Evolutionary conservation across 192 early-diverging fungal species (phyloP).

Genomic region (Rhizoclosmatium sp.): DNA sequence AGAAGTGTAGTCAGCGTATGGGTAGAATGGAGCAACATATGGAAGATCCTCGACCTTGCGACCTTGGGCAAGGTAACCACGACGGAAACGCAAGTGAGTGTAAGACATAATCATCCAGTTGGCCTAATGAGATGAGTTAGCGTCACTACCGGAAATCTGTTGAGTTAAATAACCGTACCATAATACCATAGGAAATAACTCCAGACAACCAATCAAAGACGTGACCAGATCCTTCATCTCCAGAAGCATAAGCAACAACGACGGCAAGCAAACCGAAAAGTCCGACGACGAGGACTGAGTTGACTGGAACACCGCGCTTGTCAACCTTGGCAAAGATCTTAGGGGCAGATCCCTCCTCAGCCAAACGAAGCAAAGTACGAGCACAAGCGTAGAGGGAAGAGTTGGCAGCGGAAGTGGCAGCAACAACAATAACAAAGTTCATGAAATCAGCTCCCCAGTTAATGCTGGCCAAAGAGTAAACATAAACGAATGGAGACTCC

Average conservation of each 20-base stretch:
- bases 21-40: constrained; percentile 33
- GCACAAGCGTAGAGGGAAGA: constrained; percentile 79
- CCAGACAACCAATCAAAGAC: constrained; percentile 20
- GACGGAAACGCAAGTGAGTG: constrained; percentile 35
- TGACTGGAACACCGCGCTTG: constrained; percentile 70
- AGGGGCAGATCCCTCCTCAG: constrained; percentile 72
- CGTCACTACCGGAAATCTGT: no score
- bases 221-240: background rate
- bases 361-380: constrained; percentile 68
- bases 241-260: constrained; percentile 23
- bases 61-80: constrained; percentile 31
- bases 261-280: constrained; percentile 67
- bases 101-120: constrained; percentile 31
- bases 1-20: constrained; percentile 24
- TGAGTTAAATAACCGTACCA: background rate
- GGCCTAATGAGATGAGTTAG: no score
- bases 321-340: constrained; percentile 54
- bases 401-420: constrained; percentile 63
- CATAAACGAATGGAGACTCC: constrained; percentile 71
- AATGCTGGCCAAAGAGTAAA: constrained; percentile 65
- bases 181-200: constrained; percentile 16
- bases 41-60: constrained; percentile 7
- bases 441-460: constrained; percentile 65
- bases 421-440: constrained; percentile 59
- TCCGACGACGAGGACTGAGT: constrained; percentile 58